Evolutionary conservation across 768 basidiomycete genomes (phyloP).

Genomic region (Mycena rosella): DNA sequence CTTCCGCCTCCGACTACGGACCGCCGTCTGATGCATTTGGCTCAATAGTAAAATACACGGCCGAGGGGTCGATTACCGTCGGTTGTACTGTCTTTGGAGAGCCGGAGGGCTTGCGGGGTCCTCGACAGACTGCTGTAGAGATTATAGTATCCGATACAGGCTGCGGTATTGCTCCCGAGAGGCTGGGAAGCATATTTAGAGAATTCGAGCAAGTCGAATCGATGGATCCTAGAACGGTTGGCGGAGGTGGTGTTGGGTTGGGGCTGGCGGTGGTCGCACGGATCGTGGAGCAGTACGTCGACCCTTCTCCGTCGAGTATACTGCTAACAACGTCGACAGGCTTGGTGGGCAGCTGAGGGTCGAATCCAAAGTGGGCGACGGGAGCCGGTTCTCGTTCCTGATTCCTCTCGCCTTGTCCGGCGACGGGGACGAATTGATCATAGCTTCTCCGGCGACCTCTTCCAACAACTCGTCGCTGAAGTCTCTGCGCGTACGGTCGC

Average conservation of each 20-base stretch:
- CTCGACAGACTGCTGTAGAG: slow-evolving; percentile 69
- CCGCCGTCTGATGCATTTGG: slow-evolving; percentile 16
- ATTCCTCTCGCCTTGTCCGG: slow-evolving; percentile 69
- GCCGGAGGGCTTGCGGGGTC: slow-evolving; percentile 61
- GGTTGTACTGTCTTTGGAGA: slow-evolving; percentile 65
- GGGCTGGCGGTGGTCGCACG: slow-evolving; percentile 86
- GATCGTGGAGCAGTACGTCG: slow-evolving; percentile 72
- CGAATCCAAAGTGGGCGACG: slow-evolving; percentile 74
- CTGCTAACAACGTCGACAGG: slow-evolving; percentile 12
- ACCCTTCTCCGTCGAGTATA: neutral
- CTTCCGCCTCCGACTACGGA: neutral
- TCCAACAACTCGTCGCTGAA: slow-evolving; percentile 37
- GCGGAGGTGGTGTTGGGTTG: slow-evolving; percentile 65
- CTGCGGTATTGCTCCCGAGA: slow-evolving; percentile 73
- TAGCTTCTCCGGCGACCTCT: slow-evolving; percentile 39
- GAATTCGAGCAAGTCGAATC: slow-evolving; percentile 85
- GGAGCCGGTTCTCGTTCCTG: slow-evolving; percentile 80
- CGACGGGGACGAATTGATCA: slow-evolving; percentile 32
- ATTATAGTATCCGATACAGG: slow-evolving; percentile 81
- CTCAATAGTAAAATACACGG: slow-evolving; percentile 78
- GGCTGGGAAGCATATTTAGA: slow-evolving; percentile 82
- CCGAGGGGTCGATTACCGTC: slow-evolving; percentile 69
- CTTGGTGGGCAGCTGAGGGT: slow-evolving; percentile 84
- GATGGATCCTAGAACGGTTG: slow-evolving; percentile 51
- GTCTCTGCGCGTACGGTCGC: slow-evolving; percentile 40